phyloP scores from a whole-genome alignment of 2,329 filamentous ascomycete species.

The Cucurbitaria berberidis region DNA sequence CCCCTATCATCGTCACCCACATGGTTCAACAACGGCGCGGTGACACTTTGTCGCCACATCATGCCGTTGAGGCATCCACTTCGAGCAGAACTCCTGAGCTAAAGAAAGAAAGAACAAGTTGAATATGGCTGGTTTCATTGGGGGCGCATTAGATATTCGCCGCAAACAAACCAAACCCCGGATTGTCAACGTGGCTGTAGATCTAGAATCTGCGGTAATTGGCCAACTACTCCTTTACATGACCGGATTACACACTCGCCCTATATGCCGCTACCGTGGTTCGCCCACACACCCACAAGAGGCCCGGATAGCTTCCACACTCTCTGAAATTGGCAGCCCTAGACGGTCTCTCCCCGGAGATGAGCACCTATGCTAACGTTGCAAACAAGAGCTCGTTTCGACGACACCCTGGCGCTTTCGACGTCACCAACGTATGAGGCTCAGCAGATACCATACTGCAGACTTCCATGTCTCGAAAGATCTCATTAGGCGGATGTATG shows the following conservation, averaged over 20 bases:
- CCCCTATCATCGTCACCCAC: constrained; percentile 30
- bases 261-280: constrained; percentile 2
- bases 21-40: constrained; percentile 27
- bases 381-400: constrained; percentile 18
- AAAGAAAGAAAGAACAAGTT: constrained; percentile 17
- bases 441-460: constrained; percentile 1
- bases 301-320: constrained; percentile 4
- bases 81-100: constrained; percentile 1
- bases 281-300: neutral
- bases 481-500: constrained; percentile 6
- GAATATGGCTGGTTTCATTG: constrained; percentile 1
- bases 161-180: neutral
- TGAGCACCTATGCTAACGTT: constrained; percentile 33
- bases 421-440: constrained; percentile 30
- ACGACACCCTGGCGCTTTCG: constrained; percentile 16
- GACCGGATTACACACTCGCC: neutral
- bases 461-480: constrained; percentile 6
- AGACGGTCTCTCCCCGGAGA: constrained; percentile 26
- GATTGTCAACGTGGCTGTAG: constrained; percentile 1
- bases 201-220: neutral
- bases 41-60: constrained; percentile 28
- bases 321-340: constrained; percentile 8
- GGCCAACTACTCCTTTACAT: neutral
- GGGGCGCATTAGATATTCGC: constrained; percentile 4
- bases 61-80: neutral